phyloP scores from a whole-genome alignment of 805 yeast species.

The Metschnikowia lachancei region DNA sequence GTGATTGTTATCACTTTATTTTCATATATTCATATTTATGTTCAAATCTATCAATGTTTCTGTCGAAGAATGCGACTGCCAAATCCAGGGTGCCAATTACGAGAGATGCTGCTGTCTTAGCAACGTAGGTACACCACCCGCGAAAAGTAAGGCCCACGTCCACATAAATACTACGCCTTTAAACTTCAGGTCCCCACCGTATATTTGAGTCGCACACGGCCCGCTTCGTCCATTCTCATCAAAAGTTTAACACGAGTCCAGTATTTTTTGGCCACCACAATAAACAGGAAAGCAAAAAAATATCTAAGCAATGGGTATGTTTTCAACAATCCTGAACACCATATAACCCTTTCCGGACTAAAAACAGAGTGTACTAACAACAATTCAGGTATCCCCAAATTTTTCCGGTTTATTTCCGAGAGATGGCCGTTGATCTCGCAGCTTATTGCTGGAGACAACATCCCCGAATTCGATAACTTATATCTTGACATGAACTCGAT shows the following conservation, averaged over 20 bases:
- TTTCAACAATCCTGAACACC: background rate
- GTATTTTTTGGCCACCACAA: background rate
- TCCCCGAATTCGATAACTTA: constrained; percentile 92
- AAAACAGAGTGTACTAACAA: background rate
- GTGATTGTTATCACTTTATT: background rate
- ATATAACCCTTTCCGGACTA: too few relatives aligned
- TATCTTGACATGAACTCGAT: constrained; percentile 98
- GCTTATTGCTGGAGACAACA: constrained; percentile 71
- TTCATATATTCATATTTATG: background rate
- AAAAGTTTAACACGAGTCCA: constrained; percentile 3
- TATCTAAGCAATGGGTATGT: constrained; percentile 7
- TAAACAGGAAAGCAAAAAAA: background rate
- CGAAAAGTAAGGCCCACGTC: too few relatives aligned
- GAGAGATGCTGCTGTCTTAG: too few relatives aligned
- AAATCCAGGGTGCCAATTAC: too few relatives aligned
- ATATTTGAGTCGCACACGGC: constrained; percentile 14
- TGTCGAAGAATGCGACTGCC: too few relatives aligned
- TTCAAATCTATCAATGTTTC: background rate
- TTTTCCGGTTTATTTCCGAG: constrained; percentile 93
- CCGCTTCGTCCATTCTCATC: constrained; percentile 10
- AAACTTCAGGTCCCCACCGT: background rate
- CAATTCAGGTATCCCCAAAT: constrained; percentile 88
- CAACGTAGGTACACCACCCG: too few relatives aligned
- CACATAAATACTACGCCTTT: background rate
- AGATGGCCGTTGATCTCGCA: constrained; percentile 98